Evolutionary conservation across 805 yeast species (phyloP), one percentile per base, ranked within the genome.

Genomic region (Debaryomyces prosopidis): DNA sequence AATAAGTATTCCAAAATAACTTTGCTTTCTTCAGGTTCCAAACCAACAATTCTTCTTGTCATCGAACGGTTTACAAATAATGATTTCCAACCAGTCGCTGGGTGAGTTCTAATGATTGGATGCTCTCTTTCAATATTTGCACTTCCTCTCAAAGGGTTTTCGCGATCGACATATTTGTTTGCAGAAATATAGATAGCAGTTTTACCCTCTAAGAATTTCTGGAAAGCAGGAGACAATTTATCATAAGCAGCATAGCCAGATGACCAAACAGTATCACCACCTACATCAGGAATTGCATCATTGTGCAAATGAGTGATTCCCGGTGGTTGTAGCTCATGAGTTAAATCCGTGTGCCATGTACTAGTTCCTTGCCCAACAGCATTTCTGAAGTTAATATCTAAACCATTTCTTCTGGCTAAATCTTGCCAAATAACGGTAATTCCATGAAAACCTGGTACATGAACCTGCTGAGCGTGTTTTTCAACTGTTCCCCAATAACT

Each of bases 61-160:
- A 72, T 71, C 16, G 69, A 64, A 39, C 81, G 70, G 62, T 80
- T 80, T 36, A 80, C 79, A 48, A 67, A 81, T 50, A 82, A 63
- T 1, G 82, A 66, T 61, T 82, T 82, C 79, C 81, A 73, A 36
- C 85, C 85, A 23, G 86, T 81, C 11, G 76, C 83, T 8, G 87
- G 87, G 53, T 83, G 83, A 33, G 85, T 79, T 65, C 86, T 75
- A 30, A 82, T 75, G 19, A 82, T 51, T 2, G 85, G 86, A 61
- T 82, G 87, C 47, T 73, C 77, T 60, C 83, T 73, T 51, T 73
- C 81, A 44, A 80, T 66, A 43, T 70, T 70, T 45, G 70, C 69
- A 14, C 73, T 75, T n/a, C 77, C 76, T 44, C 62, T 62, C 19
- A 79, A 68, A 17, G 80, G 81, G 23, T 69, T 68, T 17, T 71